Base-by-base conservation (phyloP, 116 monocot genomes). In the Posidonia oceanica region DNA sequence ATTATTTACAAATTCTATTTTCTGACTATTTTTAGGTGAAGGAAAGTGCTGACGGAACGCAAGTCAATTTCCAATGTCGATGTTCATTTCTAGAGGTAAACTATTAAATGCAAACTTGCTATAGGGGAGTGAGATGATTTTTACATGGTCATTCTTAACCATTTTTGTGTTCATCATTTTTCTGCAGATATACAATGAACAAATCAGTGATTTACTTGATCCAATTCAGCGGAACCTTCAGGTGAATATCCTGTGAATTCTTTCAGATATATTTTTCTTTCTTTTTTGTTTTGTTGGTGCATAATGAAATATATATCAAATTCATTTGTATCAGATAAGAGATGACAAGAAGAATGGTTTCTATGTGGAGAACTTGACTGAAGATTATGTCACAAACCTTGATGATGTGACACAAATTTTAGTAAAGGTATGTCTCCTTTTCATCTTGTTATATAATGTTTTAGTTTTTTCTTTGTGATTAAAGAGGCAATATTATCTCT, bases 61-160 rank as follows among this genome's bases (percentile, higher is more conserved):
- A 80, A 70, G 74, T 73, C 18, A 89, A 79, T 55, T 85, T 83
- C 72, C 92, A 92, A 68, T 85, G 85, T 53, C 78, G 92, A 59
- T 97, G 97, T 68, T 97, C 97, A 3, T 92, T 97, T 73, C 80
- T 97, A 56, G 97, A 97, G 97, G 97, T 92, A 69, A 41, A 1
- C 63, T 55, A 53, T 20, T 42, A 40, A 4, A 66, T 58, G 48
- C 7, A 48, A 48, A 48, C 6, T 14, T 23, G 7, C 10, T 15
- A 39, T 4, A 13, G 36, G 29, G 8, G 38, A 36, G 21, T 41
- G 22, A 68, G 21, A 11, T 21, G 21, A 39, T 21, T 21, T 61
- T 61, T 52, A 13, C 41, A 62, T 7, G 40, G 36, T 72, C 29
- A 48, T 72, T 15, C 23, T 53, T 41, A 36, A 3, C 12, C 14